phyloP scores from a whole-genome alignment of 108 stramenopile species.

The Pelagomonas calceolata region DNA sequence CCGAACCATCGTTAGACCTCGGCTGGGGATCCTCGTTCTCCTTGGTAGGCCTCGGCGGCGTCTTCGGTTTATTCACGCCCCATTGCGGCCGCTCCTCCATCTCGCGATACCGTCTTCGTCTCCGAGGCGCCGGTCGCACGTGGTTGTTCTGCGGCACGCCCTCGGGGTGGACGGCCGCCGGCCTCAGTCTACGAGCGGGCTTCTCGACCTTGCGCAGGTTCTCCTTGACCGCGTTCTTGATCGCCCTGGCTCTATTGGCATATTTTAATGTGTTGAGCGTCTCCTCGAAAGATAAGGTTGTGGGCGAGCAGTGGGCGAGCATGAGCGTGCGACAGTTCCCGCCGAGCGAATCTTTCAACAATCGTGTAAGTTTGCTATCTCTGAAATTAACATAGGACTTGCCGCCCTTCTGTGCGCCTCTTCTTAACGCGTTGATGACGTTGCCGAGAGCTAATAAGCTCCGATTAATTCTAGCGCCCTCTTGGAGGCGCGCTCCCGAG shows the following conservation, averaged over 20 bases:
- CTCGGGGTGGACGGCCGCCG: background rate
- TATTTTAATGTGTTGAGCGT: conserved; percentile 47
- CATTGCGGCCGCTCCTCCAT: conserved; percentile 21
- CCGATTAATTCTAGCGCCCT: conserved; percentile 94
- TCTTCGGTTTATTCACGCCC: background rate
- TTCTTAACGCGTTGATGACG: conserved; percentile 85
- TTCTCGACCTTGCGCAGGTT: background rate
- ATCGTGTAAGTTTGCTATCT: conserved; percentile 48
- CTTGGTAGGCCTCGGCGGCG: background rate
- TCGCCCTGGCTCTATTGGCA: conserved; percentile 40
- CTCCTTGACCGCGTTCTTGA: conserved; percentile 17
- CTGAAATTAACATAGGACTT: conserved; percentile 38
- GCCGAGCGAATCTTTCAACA: conserved; percentile 48
- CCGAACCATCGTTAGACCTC: too few species aligned
- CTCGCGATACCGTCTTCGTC: conserved; percentile 41
- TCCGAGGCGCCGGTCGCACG: conserved; percentile 13
- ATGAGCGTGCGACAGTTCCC: conserved; percentile 47
- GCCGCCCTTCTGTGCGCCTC: conserved; percentile 19
- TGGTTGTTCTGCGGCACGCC: background rate
- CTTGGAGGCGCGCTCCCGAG: conserved; percentile 66
- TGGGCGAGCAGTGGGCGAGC: conserved; percentile 48
- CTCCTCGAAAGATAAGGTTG: conserved; percentile 38
- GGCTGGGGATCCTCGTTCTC: too few species aligned
- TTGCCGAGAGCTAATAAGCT: conserved; percentile 88
- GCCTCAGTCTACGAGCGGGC: background rate